Evolutionary conservation across 2,329 filamentous ascomycete genomes (phyloP), one percentile per base, ranked within the genome.

Genomic region (Lasiodiplodia sp.): DNA sequence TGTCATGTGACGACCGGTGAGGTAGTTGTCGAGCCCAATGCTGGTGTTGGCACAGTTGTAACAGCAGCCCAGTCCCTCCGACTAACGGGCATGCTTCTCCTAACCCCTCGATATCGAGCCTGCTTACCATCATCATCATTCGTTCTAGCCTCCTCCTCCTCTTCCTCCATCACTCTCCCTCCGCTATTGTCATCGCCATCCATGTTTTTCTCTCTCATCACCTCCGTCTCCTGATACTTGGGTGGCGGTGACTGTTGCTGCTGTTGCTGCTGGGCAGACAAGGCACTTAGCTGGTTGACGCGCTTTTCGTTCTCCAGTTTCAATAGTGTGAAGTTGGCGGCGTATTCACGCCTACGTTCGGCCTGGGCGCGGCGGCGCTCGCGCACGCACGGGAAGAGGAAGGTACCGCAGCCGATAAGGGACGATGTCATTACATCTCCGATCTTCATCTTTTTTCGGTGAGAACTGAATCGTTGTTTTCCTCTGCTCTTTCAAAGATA

Each of bases 271-370:
- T 55, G 28, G 11, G 11, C 14, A 5, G 53, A 31, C 4, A 56
- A 6, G 53, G n/a, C 4, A 14, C 53, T 34, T 6, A 67, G n/a
- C 25, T 53, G 64, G 28, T 58, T 47, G 16, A 68, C 56, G 34
- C 66, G 57, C 16, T 63, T 34, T 57, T 63, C 57, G 58, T 68
- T 68, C 21, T 63, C 66, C 12, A 11, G 11, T 5, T 34, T 38
- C 16, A 63, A 40, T 8, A 11, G 8, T 14, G 63, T 57, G 38
- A 68, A 68, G 58, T 68, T 57, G 14, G 31, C 34, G 31, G 44
- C 57, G 66, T 64, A 68, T n/a, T 68, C 66, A 23, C 28, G 57
- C 18, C 55, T 44, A 8, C 37, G 49, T 34, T 68, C 57, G 25
- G 11, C 10, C n/a, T 53, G 16, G 49, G 66, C 66, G 6, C 34